Evolutionary conservation across 2,329 filamentous ascomycete genomes (phyloP).

Genomic region (Plenodomus lindquistii): DNA sequence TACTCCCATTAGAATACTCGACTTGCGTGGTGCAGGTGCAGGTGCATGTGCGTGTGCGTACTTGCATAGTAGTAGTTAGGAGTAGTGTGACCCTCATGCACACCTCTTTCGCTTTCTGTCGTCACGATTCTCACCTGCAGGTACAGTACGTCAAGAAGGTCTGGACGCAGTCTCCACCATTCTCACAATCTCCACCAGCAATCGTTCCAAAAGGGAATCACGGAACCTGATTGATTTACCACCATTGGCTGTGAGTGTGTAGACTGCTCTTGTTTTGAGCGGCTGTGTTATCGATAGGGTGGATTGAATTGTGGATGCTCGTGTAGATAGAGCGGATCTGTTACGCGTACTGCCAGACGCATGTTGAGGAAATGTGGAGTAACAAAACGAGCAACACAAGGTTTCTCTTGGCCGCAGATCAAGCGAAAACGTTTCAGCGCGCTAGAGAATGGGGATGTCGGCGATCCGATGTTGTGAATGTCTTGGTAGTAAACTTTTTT

Average conservation of each 20-base stretch:
- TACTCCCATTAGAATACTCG: no score
- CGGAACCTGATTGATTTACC: slow-evolving; percentile 1
- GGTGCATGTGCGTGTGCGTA: no score
- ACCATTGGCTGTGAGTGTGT: slow-evolving; percentile 25
- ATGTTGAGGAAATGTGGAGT: slow-evolving; percentile 38
- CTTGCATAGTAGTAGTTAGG: no score
- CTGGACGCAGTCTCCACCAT: slow-evolving; percentile 8
- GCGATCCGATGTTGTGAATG: neutral
- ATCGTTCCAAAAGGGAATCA: slow-evolving; percentile 16
- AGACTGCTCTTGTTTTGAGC: slow-evolving; percentile 9
- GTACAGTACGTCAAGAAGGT: no score
- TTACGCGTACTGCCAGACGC: slow-evolving; percentile 39
- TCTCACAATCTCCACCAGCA: slow-evolving; percentile 9
- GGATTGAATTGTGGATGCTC: slow-evolving; percentile 1
- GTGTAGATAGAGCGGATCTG: slow-evolving; percentile 12
- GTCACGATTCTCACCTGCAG: neutral
- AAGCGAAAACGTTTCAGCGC: slow-evolving; percentile 23
- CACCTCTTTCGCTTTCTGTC: no score
- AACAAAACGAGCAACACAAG: slow-evolving; percentile 5
- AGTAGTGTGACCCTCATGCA: no score
- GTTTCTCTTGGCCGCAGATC: slow-evolving; percentile 13
- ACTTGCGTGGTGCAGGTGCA: no score
- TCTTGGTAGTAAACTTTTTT: no score
- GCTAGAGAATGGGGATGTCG: slow-evolving; percentile 6
- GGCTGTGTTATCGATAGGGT: slow-evolving; percentile 23